Conservation (phyloP, 306 rosid species). For the Herpetospermum pedunculosum region DNA sequence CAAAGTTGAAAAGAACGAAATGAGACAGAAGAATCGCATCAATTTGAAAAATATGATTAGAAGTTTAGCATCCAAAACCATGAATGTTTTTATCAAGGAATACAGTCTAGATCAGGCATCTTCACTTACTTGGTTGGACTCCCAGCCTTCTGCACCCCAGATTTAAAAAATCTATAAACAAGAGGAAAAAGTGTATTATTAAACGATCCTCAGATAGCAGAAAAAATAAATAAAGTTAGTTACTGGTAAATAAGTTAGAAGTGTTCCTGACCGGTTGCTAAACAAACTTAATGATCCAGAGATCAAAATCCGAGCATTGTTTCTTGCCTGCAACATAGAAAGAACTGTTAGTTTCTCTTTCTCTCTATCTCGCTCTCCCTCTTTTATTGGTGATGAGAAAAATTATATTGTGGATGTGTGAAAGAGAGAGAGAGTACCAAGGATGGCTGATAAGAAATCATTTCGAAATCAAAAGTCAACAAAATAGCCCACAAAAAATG, state of each 20-base stretch:
- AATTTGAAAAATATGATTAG: neutral
- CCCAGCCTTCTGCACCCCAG: constrained; percentile 82
- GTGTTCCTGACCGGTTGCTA: constrained; percentile 57
- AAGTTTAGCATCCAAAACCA: neutral
- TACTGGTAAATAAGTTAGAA: neutral
- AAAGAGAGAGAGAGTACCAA: neutral
- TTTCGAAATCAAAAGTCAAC: neutral
- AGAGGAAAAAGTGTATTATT: neutral
- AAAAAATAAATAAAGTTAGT: neutral
- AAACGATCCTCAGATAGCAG: neutral
- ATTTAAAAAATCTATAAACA: constrained; percentile 63
- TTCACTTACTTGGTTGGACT: constrained; percentile 61
- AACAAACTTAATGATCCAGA: constrained; percentile 84
- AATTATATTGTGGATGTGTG: neutral
- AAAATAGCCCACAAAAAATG: neutral
- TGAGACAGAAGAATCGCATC: neutral
- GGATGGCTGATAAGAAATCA: neutral
- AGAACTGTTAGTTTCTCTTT: neutral
- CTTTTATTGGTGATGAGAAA: neutral
- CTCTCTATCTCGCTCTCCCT: neutral
- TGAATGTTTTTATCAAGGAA: neutral
- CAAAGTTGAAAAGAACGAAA: neutral
- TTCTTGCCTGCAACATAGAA: constrained; percentile 61
- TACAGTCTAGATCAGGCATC: neutral
- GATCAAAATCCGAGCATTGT: constrained; percentile 85